Base-by-base conservation (phyloP, 202 grass and related monocot species). In the Elaeis oleifera region DNA sequence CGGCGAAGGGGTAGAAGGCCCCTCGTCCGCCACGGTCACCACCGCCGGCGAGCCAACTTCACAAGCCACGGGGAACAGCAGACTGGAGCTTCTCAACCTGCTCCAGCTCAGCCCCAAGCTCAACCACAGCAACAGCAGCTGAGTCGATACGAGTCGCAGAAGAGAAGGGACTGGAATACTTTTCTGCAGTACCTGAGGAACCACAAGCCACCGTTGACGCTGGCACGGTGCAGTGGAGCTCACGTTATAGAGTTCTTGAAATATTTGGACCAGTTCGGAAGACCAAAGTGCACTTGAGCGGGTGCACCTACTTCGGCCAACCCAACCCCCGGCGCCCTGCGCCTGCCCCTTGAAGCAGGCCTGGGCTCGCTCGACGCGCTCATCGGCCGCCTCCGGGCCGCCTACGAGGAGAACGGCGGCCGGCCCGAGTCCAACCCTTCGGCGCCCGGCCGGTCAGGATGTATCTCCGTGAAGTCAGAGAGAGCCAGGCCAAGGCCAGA, bases 241-340 rank as follows among this genome's bases (percentile, higher is more conserved):
- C 82, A 99, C 71, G 94, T 99, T 13, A 94, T 99, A 63, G 94
- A 94, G 82, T 99, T 99, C 85, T 76, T 99, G n/a, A 81, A 76
- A 22, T 99, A 99, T 75, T 71, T 99, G 17, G 94, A 99, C 77
- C 94, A 99, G 85, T 99, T 99, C 70, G 94, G 58, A 99, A 99
- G 82, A 99, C 94, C 24, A 99, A 87, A 77, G 94, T 99, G 13
- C 94, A 99, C 79, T 78, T 44, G 23, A 85, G 81, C 13, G 76
- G 64, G 3, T 99, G 94, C 80, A 62, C 77, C 66, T 81, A 84
- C 85, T 99, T 92, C 58, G 94, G 94, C 7, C 83, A 84, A 67
- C 94, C 94, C 4, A 86, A 72, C 61, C 94, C 13, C 85, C 94
- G 27, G 79, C 70, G 2, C 88, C 88, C 1, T 99, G 94, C 61